These are phyloP conservation scores for Boletus patriciae DNA, from an alignment of 768 basidiomycete species.

Conservation along the genomic window DNA sequence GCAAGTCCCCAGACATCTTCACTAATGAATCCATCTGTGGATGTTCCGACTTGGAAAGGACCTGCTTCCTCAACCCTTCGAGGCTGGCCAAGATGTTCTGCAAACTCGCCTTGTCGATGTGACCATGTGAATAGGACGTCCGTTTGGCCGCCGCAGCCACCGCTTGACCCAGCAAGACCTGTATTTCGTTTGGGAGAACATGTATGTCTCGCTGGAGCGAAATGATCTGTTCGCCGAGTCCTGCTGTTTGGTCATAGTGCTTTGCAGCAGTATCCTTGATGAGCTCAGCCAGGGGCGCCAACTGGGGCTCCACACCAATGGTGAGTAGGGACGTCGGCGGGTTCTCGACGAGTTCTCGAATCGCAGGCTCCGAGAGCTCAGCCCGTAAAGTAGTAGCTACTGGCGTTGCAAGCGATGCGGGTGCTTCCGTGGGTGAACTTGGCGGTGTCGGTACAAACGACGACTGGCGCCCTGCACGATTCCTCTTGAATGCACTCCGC, in stretches of 20 bases:
- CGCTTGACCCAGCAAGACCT: slow-evolving; percentile 12
- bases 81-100: slow-evolving; percentile 13
- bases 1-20: slow-evolving; percentile 41
- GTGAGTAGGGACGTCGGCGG: slow-evolving; percentile 11
- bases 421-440: slow-evolving; percentile 8
- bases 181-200: slow-evolving; percentile 29
- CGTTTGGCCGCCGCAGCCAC: slow-evolving; percentile 4
- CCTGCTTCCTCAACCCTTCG: slow-evolving; percentile 20
- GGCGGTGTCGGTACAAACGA: slow-evolving; percentile 10
- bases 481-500: slow-evolving; percentile 26
- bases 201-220: slow-evolving; percentile 34
- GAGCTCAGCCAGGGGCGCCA: slow-evolving; percentile 33
- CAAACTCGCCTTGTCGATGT: not conserved
- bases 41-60: slow-evolving; percentile 5
- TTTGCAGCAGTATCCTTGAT: slow-evolving; percentile 38
- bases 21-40: slow-evolving; percentile 24
- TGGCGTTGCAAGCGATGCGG: not conserved
- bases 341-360: slow-evolving; percentile 19
- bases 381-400: slow-evolving; percentile 10
- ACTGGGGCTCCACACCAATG: slow-evolving; percentile 13
- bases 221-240: slow-evolving; percentile 34
- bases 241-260: slow-evolving; percentile 37
- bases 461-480: not conserved
- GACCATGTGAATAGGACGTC: not conserved
- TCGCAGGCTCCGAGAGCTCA: slow-evolving; percentile 22